Base-by-base conservation (phyloP, 495 filamentous ascomycete genomes). In the Apodospora peruviana region DNA sequence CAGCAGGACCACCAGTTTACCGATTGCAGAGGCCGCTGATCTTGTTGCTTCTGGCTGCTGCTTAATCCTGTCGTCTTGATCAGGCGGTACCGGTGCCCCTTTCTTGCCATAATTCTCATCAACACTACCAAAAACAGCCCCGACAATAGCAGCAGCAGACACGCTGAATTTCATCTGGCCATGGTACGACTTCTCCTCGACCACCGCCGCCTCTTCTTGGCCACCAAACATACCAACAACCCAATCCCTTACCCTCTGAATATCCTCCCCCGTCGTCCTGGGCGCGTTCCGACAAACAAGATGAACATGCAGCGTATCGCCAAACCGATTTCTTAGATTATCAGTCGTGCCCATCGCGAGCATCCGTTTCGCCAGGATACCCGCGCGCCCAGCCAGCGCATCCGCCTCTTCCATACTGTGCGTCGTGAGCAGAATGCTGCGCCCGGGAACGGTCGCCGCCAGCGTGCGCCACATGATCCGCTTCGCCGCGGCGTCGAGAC, bases 401-500 rank as follows among this genome's bases (percentile, higher is more conserved):
- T 87, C 83, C 14, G 86, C 86, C 60, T 90, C 86, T 58, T 90
- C 86, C 86, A 90, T 89, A 29, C 71, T 77, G 56, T 90, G 86
- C 8, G 86, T 90, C n/a, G 84, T 88, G 5, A 88, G 65, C 0
- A 88, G 66, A n/a, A 88, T 71, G 1, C 74, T 77, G 1, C 85
- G 69, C 3, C 83, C 84, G 0, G 69, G 65, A 0, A 74, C 77
- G 21, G 86, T 75, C 0, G 73, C 60, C 10, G 70, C 69, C 2
- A 88, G 71, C 0, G 83, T 86, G 44, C 74, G 76, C 86, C 86
- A 90, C 86, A 90, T 88, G 50, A 82, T 72, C 21, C 86, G 70
- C 60, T 88, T 90, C 0, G 84, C 78, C 0, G 81, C 83, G 0
- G 86, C 85, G 54, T 90, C 86, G 56, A 90, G 78, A 2, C 86